Base-by-base conservation (phyloP, 306 rosid genomes). In the Quercus ilex region DNA sequence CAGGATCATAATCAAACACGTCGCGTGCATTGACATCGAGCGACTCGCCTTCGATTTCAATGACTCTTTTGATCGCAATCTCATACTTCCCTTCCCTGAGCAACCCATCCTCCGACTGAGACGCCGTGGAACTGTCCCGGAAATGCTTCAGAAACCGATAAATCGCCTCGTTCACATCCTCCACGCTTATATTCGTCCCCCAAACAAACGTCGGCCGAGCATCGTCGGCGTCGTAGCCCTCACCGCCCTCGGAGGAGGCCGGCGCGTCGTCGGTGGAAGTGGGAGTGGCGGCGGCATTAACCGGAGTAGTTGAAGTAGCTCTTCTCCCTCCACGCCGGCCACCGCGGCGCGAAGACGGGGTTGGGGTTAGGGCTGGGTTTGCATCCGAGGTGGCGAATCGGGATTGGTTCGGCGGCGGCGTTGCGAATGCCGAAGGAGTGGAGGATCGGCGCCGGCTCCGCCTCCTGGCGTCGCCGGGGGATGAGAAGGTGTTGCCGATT, bases 101-200 rank as follows among this genome's bases (percentile, higher is more conserved):
- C 79, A 90, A 87, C 63, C 71, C 84, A 28, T 88, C 97, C 53
- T 89, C 90, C 67, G 89, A 82, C 82, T 79, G 88, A 41, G 91
- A 80, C 58, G 89, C 14, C 53, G 53, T 2, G 15, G 53, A 74
- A 6, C 67, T 46, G 38, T 88, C 93, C 25, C 97, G 85, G 65
- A 91, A 95, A 68, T 93, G 87, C 87, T 89, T 93, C 77, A 95
- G 14, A 57, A 95, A 95, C 85, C 98, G 86, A 62, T 81, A 79
- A 62, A 93, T 93, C 69, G 98, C 98, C 14, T 86, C 90, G 55
- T 93, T 91, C 3, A 95, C 99, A 49, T 95, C 99, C 31, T 95
- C 93, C 0, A 95, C 99, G 80, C 99, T 93, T n/a, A 95, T 93
- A 53, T 89, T 93, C 13, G 99, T 93, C 3, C 99, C 98, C 99